A percentile compares a stretch with the other conserved stretches of the same genome.
Evolutionary conservation across 176 grass and related monocot species (phyloP).

Genomic region (Saccharum spontaneum): DNA sequence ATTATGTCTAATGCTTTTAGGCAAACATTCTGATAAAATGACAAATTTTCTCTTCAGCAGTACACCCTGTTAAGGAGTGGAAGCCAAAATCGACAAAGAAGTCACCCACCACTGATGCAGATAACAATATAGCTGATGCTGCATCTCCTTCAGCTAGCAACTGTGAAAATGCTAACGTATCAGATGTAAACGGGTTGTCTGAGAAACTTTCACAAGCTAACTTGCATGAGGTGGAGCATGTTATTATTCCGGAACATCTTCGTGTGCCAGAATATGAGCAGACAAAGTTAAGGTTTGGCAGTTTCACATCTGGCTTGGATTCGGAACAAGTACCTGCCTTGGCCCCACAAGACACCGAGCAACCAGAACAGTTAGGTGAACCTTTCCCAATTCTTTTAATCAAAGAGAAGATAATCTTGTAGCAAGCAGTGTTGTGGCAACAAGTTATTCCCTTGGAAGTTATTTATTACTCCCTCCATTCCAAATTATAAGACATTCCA

Average conservation of each 20-base stretch:
- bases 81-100: conserved; percentile 70
- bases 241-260: conserved; percentile 79
- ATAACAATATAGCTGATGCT: conserved; percentile 23
- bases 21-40: neutral
- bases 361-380: conserved; percentile 54
- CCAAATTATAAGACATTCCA: too few relatives aligned
- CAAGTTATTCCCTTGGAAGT: neutral
- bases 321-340: conserved; percentile 23
- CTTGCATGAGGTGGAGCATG: conserved; percentile 52
- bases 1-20: neutral
- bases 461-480: too few relatives aligned
- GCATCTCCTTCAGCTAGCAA: conserved; percentile 37
- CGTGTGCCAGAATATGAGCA: conserved; percentile 66
- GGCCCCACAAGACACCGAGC: conserved; percentile 42
- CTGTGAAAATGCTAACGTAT: conserved; percentile 29
- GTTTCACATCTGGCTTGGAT: conserved; percentile 58
- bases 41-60: conserved; percentile 34
- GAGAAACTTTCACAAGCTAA: conserved; percentile 58
- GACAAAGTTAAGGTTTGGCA: conserved; percentile 70
- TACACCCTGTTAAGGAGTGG: conserved; percentile 63
- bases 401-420: neutral
- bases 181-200: conserved; percentile 39
- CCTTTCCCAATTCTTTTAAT: conserved; percentile 31
- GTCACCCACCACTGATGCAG: conserved; percentile 16
- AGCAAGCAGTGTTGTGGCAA: neutral